Evolutionary conservation across 768 basidiomycete species (phyloP).

Genomic region (Tulasnella sp.): DNA sequence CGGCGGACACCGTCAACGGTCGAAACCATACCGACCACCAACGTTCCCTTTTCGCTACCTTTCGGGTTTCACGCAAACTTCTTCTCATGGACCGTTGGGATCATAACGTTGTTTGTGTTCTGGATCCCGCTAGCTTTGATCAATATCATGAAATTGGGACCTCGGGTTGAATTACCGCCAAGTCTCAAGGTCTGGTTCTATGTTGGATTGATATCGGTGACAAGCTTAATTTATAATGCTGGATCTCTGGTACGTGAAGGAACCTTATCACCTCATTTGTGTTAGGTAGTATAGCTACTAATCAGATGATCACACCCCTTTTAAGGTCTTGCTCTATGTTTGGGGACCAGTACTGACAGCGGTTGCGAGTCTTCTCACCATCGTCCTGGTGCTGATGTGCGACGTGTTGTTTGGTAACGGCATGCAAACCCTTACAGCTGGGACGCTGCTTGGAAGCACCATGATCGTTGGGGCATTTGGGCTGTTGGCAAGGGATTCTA

Average conservation of each 20-base stretch:
- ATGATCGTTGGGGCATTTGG: conserved; percentile 77
- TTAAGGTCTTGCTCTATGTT: conserved; percentile 62
- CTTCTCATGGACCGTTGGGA: conserved; percentile 6
- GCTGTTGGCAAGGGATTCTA: conserved; percentile 64
- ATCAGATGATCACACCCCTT: not conserved
- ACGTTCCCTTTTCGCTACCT: conserved; percentile 25
- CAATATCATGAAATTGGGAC: conserved; percentile 8
- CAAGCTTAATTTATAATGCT: conserved; percentile 71
- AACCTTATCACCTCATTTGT: not conserved
- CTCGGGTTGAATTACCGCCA: conserved; percentile 48
- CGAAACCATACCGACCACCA: not conserved
- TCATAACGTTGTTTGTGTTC: conserved; percentile 8
- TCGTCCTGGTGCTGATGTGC: conserved; percentile 73
- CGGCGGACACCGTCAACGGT: not conserved
- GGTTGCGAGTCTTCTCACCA: conserved; percentile 89
- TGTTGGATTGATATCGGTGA: conserved; percentile 58
- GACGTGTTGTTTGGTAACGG: conserved; percentile 65
- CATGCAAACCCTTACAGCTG: conserved; percentile 47
- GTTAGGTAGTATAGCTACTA: not conserved
- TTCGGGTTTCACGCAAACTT: conserved; percentile 15
- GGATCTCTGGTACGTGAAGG: conserved; percentile 61
- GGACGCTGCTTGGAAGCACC: conserved; percentile 65
- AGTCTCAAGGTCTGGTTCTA: conserved; percentile 34
- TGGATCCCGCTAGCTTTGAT: conserved; percentile 9
- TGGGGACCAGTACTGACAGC: conserved; percentile 85